phyloP scores from a whole-genome alignment of 2,329 filamentous ascomycete species.

The Fusarium sp. region DNA sequence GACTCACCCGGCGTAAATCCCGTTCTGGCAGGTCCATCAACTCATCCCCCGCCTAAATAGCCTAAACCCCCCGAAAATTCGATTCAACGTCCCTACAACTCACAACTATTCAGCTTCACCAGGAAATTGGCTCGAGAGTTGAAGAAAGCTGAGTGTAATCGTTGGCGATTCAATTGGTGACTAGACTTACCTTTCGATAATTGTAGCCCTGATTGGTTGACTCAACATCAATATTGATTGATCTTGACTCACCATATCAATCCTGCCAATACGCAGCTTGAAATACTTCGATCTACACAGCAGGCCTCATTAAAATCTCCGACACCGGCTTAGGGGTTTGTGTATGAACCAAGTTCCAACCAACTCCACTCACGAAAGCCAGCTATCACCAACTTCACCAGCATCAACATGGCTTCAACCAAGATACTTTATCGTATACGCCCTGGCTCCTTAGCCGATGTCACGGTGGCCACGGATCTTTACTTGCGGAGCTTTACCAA shows the following conservation, averaged over 20 bases:
- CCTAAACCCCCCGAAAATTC: not conserved
- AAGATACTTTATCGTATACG: conserved; percentile 49
- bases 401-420: conserved; percentile 30
- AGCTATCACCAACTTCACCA: not conserved
- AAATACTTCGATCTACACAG: not conserved
- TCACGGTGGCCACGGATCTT: conserved; percentile 45
- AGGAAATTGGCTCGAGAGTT: not conserved
- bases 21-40: conserved; percentile 29
- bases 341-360: not conserved
- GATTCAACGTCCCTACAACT: not conserved
- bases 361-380: not conserved
- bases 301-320: not conserved
- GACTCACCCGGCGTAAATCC: conserved; percentile 43
- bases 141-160: not conserved
- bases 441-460: conserved; percentile 53
- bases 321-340: not conserved
- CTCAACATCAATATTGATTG: not conserved
- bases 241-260: not conserved
- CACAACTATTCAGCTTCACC: not conserved
- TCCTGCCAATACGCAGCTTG: not conserved
- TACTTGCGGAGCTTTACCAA: conserved; percentile 52
- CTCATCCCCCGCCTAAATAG: conserved; percentile 12
- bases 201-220: not conserved
- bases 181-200: not conserved
- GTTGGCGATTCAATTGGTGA: not conserved